Evolutionary conservation across 2,329 filamentous ascomycete genomes (phyloP).

Genomic region (Xylaria sp.): DNA sequence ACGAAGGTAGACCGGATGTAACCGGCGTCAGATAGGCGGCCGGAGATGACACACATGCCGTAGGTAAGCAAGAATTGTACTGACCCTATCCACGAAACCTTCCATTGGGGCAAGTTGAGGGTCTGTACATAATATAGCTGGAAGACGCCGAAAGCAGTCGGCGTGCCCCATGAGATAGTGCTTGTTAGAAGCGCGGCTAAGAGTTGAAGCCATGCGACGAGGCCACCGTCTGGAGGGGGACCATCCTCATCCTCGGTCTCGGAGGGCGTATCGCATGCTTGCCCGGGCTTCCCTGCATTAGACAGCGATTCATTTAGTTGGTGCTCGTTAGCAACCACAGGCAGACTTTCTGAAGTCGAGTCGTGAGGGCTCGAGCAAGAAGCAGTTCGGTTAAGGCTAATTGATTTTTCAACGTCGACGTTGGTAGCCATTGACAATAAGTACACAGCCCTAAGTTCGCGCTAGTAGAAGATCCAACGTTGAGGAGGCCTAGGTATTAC

Average conservation of each 20-base stretch:
- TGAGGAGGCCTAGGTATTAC: background rate
- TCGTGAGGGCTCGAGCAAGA: background rate
- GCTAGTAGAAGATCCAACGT: background rate
- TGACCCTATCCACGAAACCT: slow-evolving; percentile 60
- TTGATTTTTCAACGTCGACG: slow-evolving; percentile 11
- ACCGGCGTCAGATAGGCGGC: slow-evolving; percentile 40
- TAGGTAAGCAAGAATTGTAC: slow-evolving; percentile 52
- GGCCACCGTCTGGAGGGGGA: slow-evolving; percentile 58
- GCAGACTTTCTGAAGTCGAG: background rate
- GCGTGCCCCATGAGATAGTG: slow-evolving; percentile 63
- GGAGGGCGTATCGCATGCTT: background rate
- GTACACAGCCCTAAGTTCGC: background rate
- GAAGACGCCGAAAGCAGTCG: slow-evolving; percentile 61
- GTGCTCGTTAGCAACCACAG: background rate
- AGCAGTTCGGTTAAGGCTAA: background rate
- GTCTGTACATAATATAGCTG: slow-evolving; percentile 57
- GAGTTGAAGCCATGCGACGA: slow-evolving; percentile 63
- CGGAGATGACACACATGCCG: slow-evolving; percentile 21
- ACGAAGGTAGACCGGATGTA: slow-evolving; percentile 47
- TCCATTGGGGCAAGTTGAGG: slow-evolving; percentile 49
- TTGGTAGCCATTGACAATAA: background rate
- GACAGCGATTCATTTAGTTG: background rate
- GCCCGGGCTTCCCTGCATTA: background rate
- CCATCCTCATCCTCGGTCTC: slow-evolving; percentile 8
- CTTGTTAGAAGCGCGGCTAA: slow-evolving; percentile 59